Conservation (phyloP, 2,329 filamentous ascomycete species). For the Madurella mycetomatis region DNA sequence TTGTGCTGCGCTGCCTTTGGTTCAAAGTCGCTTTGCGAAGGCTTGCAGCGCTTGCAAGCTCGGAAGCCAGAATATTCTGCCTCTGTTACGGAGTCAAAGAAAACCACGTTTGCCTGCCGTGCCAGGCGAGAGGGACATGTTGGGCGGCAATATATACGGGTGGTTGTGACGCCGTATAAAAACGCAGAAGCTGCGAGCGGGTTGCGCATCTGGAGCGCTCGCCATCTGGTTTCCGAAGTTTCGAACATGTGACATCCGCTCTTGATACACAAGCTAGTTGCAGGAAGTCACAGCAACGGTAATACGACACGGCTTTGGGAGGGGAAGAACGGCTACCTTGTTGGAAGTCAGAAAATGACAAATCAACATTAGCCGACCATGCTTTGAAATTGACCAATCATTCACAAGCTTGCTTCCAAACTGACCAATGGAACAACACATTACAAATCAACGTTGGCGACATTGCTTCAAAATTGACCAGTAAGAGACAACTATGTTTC, state of each 20-base stretch:
- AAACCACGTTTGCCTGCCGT: conserved; percentile 1
- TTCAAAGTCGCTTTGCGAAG: neutral
- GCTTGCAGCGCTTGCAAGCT: conserved; percentile 2
- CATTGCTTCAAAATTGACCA: no score
- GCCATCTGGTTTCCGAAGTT: neutral
- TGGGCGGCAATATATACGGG: conserved; percentile 2
- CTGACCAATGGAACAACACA: no score
- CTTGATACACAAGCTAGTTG: no score
- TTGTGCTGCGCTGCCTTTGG: neutral
- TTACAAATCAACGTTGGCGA: no score
- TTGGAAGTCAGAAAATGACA: no score
- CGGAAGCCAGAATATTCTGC: neutral
- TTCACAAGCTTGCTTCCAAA: no score
- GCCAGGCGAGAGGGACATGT: neutral
- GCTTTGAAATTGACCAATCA: no score
- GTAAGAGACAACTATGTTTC: no score
- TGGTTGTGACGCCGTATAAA: conserved; percentile 3
- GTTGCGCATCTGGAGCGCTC: neutral
- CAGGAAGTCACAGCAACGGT: no score
- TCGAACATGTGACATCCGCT: conserved; percentile 2
- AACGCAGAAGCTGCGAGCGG: neutral
- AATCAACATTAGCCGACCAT: no score
- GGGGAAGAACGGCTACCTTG: no score
- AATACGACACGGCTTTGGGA: no score
- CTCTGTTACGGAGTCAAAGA: neutral